Evolutionary conservation across 257 asterid genomes (phyloP).

Genomic region (Solanum piurae): DNA sequence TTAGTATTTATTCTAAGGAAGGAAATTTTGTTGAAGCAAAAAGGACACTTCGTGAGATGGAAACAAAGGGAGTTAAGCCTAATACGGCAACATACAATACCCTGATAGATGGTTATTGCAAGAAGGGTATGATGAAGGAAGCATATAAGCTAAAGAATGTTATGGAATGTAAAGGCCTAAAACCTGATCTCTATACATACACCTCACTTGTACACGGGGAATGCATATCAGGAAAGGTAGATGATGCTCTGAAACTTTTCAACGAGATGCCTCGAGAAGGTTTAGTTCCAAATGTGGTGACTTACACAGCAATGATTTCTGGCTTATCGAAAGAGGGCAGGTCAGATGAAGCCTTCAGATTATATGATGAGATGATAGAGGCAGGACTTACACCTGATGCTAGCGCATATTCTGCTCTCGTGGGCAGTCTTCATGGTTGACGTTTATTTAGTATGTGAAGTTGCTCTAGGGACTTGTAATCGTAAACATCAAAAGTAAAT

Average conservation of each 20-base stretch:
- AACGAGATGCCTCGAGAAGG: conserved; percentile 41
- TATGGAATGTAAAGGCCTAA: conserved; percentile 46
- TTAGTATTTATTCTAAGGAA: conserved; percentile 21
- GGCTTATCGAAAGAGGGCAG: conserved; percentile 70
- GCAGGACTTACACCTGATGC: conserved; percentile 64
- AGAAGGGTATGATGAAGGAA: conserved; percentile 21
- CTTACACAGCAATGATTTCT: conserved; percentile 57
- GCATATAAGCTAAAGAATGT: conserved; percentile 26
- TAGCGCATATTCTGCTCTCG: conserved; percentile 57
- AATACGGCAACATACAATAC: conserved; percentile 23
- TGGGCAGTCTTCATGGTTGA: conserved; percentile 66
- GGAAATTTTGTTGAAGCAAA: conserved; percentile 29
- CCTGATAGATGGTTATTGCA: conserved; percentile 23
- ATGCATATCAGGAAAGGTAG: conserved; percentile 56
- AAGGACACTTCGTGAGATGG: conserved; percentile 11
- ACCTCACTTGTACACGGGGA: conserved; percentile 73
- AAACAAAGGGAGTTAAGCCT: conserved; percentile 14
- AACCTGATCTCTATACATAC: conserved; percentile 58
- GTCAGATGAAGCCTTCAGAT: conserved; percentile 67
- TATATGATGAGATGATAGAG: conserved; percentile 76
- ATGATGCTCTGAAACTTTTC: conserved; percentile 59
- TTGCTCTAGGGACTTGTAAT: background rate
- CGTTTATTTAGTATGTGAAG: background rate
- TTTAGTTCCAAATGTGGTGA: conserved; percentile 33
- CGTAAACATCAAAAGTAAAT: background rate